Conservation (phyloP, 73 alveolate species). For the Stentor coeruleus region DNA sequence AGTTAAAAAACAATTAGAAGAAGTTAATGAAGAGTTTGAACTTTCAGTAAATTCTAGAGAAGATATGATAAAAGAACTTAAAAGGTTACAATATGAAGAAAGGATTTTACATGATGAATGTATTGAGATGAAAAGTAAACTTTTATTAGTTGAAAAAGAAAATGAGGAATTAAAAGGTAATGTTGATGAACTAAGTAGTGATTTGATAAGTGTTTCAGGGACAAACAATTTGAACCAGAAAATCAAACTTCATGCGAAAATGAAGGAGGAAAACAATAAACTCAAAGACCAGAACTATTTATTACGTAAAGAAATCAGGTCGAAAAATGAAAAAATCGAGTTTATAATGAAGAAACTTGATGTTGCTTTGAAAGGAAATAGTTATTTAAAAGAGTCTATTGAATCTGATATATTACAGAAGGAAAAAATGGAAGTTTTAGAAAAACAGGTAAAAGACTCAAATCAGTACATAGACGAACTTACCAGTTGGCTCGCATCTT, state of each 20-base stretch:
- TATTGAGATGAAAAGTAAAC: background rate
- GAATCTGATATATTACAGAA: background rate
- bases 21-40: slow-evolving; percentile 6
- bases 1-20: background rate
- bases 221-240: background rate
- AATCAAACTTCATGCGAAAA: background rate
- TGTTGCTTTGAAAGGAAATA: background rate
- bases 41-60: background rate
- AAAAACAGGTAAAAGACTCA: background rate
- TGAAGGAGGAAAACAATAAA: slow-evolving; percentile 25
- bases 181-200: background rate
- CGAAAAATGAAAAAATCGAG: slow-evolving; percentile 8
- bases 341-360: background rate
- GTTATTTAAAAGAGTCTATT: background rate
- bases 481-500: background rate
- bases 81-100: background rate
- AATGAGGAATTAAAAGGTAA: background rate
- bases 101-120: background rate
- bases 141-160: background rate
- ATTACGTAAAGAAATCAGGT: background rate
- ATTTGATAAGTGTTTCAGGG: background rate
- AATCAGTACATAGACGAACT: background rate
- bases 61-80: background rate
- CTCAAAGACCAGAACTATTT: background rate
- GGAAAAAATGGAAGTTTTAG: slow-evolving; percentile 1